phyloP scores from a whole-genome alignment of 805 yeast genomes.

The Starmerella tilneyi region DNA sequence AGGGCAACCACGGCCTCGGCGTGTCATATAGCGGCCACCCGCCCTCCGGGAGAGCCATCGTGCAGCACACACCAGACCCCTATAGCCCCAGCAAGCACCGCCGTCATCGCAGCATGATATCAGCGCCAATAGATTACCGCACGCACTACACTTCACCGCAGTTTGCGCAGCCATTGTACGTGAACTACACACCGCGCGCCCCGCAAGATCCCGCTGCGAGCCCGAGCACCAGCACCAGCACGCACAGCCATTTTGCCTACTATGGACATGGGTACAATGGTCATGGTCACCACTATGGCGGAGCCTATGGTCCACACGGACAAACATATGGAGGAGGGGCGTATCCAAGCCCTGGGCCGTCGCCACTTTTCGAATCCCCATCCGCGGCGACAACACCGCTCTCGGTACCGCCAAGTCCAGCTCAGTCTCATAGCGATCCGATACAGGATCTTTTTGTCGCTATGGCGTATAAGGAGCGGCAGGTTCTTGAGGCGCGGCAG shows the following conservation, averaged over 20 bases:
- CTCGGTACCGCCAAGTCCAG: constrained; percentile 11
- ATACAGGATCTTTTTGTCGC: constrained; percentile 29
- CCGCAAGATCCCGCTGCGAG: neutral
- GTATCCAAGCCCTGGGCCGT: constrained; percentile 1
- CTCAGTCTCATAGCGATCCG: neutral
- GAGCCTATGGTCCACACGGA: neutral
- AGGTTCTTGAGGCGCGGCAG: constrained; percentile 31
- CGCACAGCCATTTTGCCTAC: too few relatives aligned
- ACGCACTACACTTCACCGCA: constrained; percentile 3
- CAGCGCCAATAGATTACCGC: constrained; percentile 17
- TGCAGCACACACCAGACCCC: constrained; percentile 8
- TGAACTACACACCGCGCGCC: constrained; percentile 1
- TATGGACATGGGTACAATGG: too few relatives aligned
- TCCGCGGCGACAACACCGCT: constrained; percentile 7
- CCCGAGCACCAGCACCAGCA: neutral
- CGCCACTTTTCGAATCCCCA: constrained; percentile 8
- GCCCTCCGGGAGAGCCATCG: neutral
- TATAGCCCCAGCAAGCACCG: constrained; percentile 11
- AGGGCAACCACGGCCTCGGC: neutral
- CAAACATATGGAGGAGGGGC: neutral
- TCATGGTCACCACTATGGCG: neutral
- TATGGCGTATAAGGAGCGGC: constrained; percentile 31
- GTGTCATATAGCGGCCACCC: neutral
- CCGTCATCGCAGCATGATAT: constrained; percentile 19
- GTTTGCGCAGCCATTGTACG: constrained; percentile 1